These are phyloP conservation scores for Xylariales sp. DNA, from an alignment of 2,329 filamentous ascomycete species.

Conservation along the genomic window DNA sequence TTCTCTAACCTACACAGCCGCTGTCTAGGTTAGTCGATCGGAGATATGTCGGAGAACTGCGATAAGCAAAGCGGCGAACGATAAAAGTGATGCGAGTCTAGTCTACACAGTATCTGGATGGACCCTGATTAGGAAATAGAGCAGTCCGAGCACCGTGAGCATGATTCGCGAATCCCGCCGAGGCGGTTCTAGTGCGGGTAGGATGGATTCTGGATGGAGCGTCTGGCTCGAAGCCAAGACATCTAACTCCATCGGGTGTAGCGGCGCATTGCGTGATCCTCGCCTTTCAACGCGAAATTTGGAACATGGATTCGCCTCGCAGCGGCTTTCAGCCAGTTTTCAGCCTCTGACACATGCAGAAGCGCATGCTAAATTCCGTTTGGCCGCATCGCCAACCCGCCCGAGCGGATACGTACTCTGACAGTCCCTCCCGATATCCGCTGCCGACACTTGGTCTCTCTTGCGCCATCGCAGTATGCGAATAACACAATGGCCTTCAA, in stretches of 20 bases:
- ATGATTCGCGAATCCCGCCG: conserved; percentile 23
- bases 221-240: not conserved
- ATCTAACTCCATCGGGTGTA: conserved; percentile 28
- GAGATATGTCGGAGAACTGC: conserved; percentile 24
- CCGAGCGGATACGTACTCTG: conserved; percentile 32
- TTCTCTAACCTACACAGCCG: no score
- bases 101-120: not conserved
- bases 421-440: conserved; percentile 37
- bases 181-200: conserved; percentile 4
- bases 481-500: conserved; percentile 44
- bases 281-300: conserved; percentile 30
- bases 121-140: conserved; percentile 20
- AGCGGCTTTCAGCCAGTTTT: conserved; percentile 6
- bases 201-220: no score
- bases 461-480: conserved; percentile 37
- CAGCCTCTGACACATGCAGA: conserved; percentile 32
- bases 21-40: not conserved
- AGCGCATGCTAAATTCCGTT: conserved; percentile 29
- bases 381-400: conserved; percentile 36
- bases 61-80: conserved; percentile 19
- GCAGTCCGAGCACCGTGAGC: not conserved
- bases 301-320: conserved; percentile 15
- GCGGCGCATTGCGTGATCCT: conserved; percentile 39
- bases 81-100: conserved; percentile 7
- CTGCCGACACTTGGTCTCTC: conserved; percentile 37